Evolutionary conservation across 2,329 filamentous ascomycete species (phyloP), one percentile per base, ranked within the genome.

Genomic region (Lecanoromycetidae sp.): DNA sequence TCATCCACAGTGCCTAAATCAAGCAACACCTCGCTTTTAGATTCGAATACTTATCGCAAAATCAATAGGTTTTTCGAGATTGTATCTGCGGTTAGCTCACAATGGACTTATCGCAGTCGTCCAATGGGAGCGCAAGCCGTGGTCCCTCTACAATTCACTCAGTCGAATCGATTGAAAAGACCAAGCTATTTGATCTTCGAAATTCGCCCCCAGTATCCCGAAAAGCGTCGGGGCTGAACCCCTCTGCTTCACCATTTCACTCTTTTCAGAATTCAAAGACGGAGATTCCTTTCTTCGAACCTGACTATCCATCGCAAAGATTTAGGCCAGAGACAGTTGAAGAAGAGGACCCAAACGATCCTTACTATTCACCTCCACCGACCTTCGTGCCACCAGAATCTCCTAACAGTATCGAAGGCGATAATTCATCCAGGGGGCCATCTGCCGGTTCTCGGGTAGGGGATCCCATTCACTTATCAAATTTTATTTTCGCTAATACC

Each of bases 371-470:
- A 22, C 36, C 35, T n/a, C 41, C 36, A 15, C 12, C 30, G 10
- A 51, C 44, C 4, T 45, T 48, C 22, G n/a, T 25, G 42, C 33
- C 39, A 25, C 40, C 40, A 3, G 33, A 44, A 15, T 43, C 48
- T 5, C 25, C 17, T 2, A 34, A 46, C 15, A 19, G 37, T 35
- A 19, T 47, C 27, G 37, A 40, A 41, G 1, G 15, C n/a, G 36
- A 15, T 15, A 26, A 19, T 13, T 12, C 15, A 25, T 26, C n/a
- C 15, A 23, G 23, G 23, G 23, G 3, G 5, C 10, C 8, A 5
- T 12, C 19, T 10, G 35, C n/a, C 4, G 35, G 19, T 20, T 3
- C 15, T n/a, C 20, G 22, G 27, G 44, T 39, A 29, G 33, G 35
- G 30, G 3, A 22, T 9, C 3, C 29, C 12, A 12, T 15, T 26